phyloP scores from a whole-genome alignment of 2,329 filamentous ascomycete genomes.

The Cladorrhinum sp. region DNA sequence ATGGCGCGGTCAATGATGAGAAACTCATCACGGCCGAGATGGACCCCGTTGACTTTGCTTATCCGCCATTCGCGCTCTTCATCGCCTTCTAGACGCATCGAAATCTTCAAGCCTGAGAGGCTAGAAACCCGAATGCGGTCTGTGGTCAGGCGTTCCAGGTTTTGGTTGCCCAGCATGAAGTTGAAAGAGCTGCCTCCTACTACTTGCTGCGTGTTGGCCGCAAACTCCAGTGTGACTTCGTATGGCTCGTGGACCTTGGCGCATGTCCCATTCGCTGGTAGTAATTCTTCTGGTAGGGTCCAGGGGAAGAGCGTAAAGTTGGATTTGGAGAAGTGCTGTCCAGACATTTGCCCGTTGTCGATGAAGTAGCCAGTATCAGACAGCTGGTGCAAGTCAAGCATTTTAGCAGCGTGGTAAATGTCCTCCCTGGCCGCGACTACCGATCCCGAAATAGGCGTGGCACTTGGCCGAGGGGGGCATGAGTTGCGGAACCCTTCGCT shows the following conservation, averaged over 20 bases:
- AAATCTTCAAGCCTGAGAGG: conserved; percentile 58
- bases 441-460: conserved; percentile 69
- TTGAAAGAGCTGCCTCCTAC: conserved; percentile 42
- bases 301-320: conserved; percentile 90
- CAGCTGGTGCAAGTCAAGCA: conserved; percentile 71
- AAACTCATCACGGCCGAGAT: conserved; percentile 82
- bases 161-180: conserved; percentile 45
- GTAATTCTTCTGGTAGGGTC: conserved; percentile 75
- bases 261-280: conserved; percentile 76
- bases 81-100: conserved; percentile 62
- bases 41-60: conserved; percentile 74
- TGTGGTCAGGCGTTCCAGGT: conserved; percentile 43
- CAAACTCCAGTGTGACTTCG: conserved; percentile 66
- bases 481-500: conserved; percentile 50
- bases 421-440: conserved; percentile 75
- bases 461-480: conserved; percentile 62
- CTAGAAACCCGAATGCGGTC: conserved; percentile 49
- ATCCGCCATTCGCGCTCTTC: conserved; percentile 61
- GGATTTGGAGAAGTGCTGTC: conserved; percentile 38
- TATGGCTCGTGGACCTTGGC: conserved; percentile 66
- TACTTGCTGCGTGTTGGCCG: conserved; percentile 44
- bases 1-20: conserved; percentile 76
- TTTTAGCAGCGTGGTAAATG: conserved; percentile 82
- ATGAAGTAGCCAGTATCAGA: conserved; percentile 41
- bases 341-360: conserved; percentile 18